A percentile compares a stretch with the other conserved stretches of the same genome.
These are phyloP conservation scores for Erucastrum elatum DNA, from an alignment of 345 rosid genomes.

Conservation along the genomic window DNA sequence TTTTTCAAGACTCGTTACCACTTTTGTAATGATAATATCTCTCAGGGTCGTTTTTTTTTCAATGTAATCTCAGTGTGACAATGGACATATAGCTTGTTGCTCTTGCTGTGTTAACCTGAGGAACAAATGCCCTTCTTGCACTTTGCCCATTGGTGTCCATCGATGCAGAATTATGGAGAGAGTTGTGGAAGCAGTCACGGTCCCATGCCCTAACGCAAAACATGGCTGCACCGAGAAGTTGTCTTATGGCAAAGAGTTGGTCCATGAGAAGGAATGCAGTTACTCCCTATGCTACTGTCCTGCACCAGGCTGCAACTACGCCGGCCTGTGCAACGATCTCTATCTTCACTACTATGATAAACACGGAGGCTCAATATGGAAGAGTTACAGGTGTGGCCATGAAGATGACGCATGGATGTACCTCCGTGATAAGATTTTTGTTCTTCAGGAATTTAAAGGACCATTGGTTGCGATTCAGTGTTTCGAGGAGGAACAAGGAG, in stretches of 20 bases:
- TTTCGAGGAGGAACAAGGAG: constrained; percentile 16
- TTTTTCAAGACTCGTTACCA: too few relatives aligned
- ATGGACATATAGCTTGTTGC: not conserved
- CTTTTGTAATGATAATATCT: too few relatives aligned
- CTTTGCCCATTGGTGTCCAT: not conserved
- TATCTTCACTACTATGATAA: not conserved
- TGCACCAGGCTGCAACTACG: not conserved
- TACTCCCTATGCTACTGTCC: not conserved
- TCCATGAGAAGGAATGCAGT: not conserved
- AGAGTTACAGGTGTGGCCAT: not conserved
- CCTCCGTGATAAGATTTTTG: not conserved
- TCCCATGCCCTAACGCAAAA: not conserved
- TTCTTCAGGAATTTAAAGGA: not conserved
- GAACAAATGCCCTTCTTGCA: not conserved
- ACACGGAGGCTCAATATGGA: not conserved
- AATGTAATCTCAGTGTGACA: not conserved
- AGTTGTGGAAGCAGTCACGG: not conserved
- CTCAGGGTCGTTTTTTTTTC: too few relatives aligned
- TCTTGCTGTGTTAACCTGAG: not conserved
- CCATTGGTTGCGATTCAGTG: constrained; percentile 33
- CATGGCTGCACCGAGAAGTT: not conserved
- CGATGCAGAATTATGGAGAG: not conserved
- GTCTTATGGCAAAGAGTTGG: not conserved
- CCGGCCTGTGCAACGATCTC: not conserved
- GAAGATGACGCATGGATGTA: fast-evolving